Base-by-base conservation (phyloP, 768 basidiomycete genomes). In the Baorangia bicolor region DNA sequence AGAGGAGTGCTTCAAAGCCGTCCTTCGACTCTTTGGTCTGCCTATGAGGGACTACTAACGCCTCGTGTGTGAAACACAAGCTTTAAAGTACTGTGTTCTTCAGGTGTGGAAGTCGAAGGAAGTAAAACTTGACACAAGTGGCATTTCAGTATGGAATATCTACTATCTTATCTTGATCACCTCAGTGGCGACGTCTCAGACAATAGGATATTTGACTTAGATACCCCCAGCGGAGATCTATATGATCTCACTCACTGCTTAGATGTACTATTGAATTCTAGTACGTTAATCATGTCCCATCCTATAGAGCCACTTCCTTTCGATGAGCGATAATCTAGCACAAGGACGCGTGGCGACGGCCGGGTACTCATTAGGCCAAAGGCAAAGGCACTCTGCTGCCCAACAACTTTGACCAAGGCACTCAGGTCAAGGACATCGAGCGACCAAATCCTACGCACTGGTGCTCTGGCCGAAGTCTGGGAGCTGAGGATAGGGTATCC, bases 291-390 rank as follows among this genome's bases (percentile, higher is more conserved):
- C 41, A 65, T 69, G 67, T 23, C 53, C 9, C 47, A 59, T 25
- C 27, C 47, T 14, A 44, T 58, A 54, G 54, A 52, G 8, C 39
- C 53, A 35, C 62, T 53, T 35, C 69, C 69, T 12, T 72, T 74
- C 16, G 10, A 53, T 35, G n/a, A 48, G 27, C 31, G n/a, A 35
- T 27, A 38, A 51, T 12, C 35, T 16, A 40, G 43, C 27, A 39
- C 37, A 46, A 18, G 41, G 18, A 70, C 83, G 51, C 63, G 94
- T 94, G 11, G 87, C 90, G 4, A 95, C 90, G 12, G 90, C 92
- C 0, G 94, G 89, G 0, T 88, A 79, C n/a, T 82, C 64, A 94
- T 76, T 25, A 84, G 69, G 7, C 93, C 93, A 71, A 95, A 94
- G 0, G 91, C 90, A 20, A 95, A 76, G 9, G 80, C 73, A 56